Base-by-base conservation (phyloP, 2,329 filamentous ascomycete species). In the Cercospora nicotianae region DNA sequence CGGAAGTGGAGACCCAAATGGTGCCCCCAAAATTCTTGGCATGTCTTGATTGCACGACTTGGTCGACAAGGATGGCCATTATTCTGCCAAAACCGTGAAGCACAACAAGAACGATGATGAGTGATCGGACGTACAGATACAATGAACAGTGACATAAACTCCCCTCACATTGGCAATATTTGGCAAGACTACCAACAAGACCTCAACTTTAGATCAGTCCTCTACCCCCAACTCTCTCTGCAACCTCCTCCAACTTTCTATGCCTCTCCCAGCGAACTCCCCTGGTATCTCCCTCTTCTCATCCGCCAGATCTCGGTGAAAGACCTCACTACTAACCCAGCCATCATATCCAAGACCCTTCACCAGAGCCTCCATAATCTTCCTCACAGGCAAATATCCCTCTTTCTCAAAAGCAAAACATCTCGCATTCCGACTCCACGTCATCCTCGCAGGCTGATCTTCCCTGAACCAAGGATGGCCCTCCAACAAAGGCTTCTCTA, bases 371-470 rank as follows among this genome's bases (percentile, higher is more conserved):
- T 83, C 77, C 0, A 87, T 82, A 16, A 93, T 84, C 31, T 88
- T 82, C 63, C 82, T 79, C 3, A 90, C 83, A 0, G 91, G 91
- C 3, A 93, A 79, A 74, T 92, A 93, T 1, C 82, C 79, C 8
- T 53, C 62, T 75, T 84, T 79, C 75, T 89, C 81, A 72, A 90
- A 88, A 68, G 90, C 87, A 74, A 91, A 93, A 5, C 90, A 77
- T 13, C 91, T 82, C 70, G 89, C 91, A 76, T 93, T 93, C n/a
- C 91, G 81, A 55, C 87, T 91, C 91, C 91, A 94, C 73, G 85
- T 91, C 91, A 94, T 94, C 3, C 89, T 80, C 1, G 85, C 75
- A 18, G 84, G 85, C 78, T 90, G 89, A 3, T 81, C 83, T 0
- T 82, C 76, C 6, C 85, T 80, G 79, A 89, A 85, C 73, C 86